Conservation (phyloP, 306 rosid species). For the Astragalus glycyphyllos region DNA sequence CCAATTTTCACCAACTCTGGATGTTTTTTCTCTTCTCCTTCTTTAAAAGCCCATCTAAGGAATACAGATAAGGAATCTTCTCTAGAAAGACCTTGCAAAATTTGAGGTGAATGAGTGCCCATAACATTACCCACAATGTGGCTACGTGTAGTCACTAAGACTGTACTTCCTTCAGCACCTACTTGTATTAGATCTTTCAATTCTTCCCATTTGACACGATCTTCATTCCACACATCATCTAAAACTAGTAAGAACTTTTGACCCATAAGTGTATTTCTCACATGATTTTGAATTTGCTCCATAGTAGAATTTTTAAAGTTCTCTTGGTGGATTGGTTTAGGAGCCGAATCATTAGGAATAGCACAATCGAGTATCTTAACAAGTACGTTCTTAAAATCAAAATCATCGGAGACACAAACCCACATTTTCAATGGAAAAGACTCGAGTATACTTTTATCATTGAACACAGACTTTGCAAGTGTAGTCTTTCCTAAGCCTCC, state of each 20-base stretch:
- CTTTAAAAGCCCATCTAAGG: slow-evolving; percentile 43
- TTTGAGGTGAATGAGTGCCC: background rate
- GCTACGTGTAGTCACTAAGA: slow-evolving; percentile 31
- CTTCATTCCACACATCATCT: background rate
- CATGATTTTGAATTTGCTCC: background rate
- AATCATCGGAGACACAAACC: background rate
- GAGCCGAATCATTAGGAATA: background rate
- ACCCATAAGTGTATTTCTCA: background rate
- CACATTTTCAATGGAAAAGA: background rate
- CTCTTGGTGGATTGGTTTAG: background rate
- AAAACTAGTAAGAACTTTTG: slow-evolving; percentile 26
- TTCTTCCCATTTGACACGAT: slow-evolving; percentile 2
- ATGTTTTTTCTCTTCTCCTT: slow-evolving; percentile 24
- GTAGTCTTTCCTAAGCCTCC: slow-evolving; percentile 34
- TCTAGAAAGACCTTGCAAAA: background rate
- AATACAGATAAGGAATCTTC: slow-evolving; percentile 36
- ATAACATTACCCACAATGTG: slow-evolving; percentile 16
- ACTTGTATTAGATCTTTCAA: background rate
- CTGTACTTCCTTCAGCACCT: slow-evolving; percentile 27
- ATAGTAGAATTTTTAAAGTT: background rate
- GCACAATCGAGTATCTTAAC: background rate
- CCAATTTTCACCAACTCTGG: slow-evolving; percentile 37
- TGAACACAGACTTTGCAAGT: too few relatives aligned
- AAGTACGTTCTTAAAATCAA: background rate
- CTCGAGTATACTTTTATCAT: background rate